A percentile compares a stretch with the other conserved stretches of the same genome.
Evolutionary conservation across 78 protist species (phyloP).

Genomic region (Acrasis kona): DNA sequence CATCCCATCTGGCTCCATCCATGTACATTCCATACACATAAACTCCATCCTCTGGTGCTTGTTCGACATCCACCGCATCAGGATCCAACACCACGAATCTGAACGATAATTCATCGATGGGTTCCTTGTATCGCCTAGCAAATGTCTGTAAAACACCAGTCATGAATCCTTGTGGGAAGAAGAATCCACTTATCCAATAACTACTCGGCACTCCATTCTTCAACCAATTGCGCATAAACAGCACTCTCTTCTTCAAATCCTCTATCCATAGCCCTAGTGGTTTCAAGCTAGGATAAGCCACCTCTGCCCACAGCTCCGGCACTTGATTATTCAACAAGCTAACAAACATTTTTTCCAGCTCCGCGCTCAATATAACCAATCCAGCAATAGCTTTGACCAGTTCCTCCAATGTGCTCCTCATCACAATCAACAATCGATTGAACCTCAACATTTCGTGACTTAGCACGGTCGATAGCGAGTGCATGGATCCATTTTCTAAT

Average conservation of each 20-base stretch:
- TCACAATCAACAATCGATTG: slow-evolving; percentile 33
- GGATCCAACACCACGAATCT: not conserved
- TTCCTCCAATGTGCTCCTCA: slow-evolving; percentile 19
- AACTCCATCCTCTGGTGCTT: slow-evolving; percentile 41
- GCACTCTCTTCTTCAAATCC: slow-evolving; percentile 30
- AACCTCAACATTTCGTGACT: slow-evolving; percentile 60
- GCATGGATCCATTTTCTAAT: slow-evolving; percentile 7
- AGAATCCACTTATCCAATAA: slow-evolving; percentile 73
- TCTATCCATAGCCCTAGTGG: slow-evolving; percentile 64
- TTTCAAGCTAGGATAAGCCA: slow-evolving; percentile 56
- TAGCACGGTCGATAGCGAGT: slow-evolving; percentile 56
- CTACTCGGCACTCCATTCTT: slow-evolving; percentile 35
- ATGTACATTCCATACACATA: slow-evolving; percentile 40
- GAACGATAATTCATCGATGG: slow-evolving; percentile 17
- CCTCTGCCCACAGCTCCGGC: slow-evolving; percentile 36
- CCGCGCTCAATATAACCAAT: slow-evolving; percentile 48
- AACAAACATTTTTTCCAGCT: slow-evolving; percentile 50
- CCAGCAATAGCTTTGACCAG: slow-evolving; percentile 56
- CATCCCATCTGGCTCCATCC: slow-evolving; percentile 35
- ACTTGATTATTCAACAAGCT: slow-evolving; percentile 25
- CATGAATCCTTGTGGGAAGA: slow-evolving; percentile 57
- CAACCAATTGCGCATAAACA: slow-evolving; percentile 55
- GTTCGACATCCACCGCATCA: not conserved
- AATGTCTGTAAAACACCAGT: slow-evolving; percentile 51
- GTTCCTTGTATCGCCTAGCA: slow-evolving; percentile 22